Evolutionary conservation across 1,284 basidiomycete genomes (phyloP).

Genomic region (Ganoderma boninense): DNA sequence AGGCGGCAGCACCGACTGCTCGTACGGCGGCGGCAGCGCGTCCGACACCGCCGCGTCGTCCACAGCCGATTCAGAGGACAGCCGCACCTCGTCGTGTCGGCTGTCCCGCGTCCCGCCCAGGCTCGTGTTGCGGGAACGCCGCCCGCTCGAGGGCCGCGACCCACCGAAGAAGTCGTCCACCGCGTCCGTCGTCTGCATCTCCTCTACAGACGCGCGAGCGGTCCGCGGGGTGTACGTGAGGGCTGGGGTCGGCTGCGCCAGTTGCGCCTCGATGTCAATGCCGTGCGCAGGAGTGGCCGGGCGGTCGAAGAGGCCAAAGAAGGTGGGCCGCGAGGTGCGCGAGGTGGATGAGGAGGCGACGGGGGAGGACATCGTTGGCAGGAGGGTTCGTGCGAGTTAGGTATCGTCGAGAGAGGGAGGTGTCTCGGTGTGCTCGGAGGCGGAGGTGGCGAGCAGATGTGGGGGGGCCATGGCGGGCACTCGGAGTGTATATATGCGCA

Average conservation of each 20-base stretch:
- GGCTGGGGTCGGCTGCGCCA: slow-evolving; percentile 14
- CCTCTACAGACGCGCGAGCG: slow-evolving; percentile 18
- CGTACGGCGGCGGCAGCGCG: slow-evolving; percentile 37
- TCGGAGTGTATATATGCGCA: slow-evolving; percentile 15
- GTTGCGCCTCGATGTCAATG: slow-evolving; percentile 20
- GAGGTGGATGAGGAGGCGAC: slow-evolving; percentile 15
- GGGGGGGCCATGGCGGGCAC: slow-evolving; percentile 15
- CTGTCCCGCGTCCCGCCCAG: slow-evolving; percentile 38
- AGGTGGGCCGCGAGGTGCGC: slow-evolving; percentile 18
- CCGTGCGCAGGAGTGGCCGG: slow-evolving; percentile 19
- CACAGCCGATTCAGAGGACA: slow-evolving; percentile 9
- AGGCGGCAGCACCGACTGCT: slow-evolving; percentile 34
- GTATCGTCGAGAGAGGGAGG: slow-evolving; percentile 7
- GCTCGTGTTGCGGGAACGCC: slow-evolving; percentile 20
- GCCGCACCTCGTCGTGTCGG: slow-evolving; percentile 36
- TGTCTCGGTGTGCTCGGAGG: not conserved
- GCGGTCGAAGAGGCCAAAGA: slow-evolving; percentile 32
- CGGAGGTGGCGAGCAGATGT: slow-evolving; percentile 12
- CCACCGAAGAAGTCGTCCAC: slow-evolving; percentile 44
- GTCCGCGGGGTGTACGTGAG: slow-evolving; percentile 25
- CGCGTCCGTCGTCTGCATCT: slow-evolving; percentile 22
- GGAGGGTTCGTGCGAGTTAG: slow-evolving; percentile 5
- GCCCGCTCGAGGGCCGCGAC: slow-evolving; percentile 21
- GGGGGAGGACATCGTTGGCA: slow-evolving; percentile 20
- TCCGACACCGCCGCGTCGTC: slow-evolving; percentile 20